Evolutionary conservation across 192 early-diverging fungal genomes (phyloP).

Genomic region (Rhizophlyctis rosea): DNA sequence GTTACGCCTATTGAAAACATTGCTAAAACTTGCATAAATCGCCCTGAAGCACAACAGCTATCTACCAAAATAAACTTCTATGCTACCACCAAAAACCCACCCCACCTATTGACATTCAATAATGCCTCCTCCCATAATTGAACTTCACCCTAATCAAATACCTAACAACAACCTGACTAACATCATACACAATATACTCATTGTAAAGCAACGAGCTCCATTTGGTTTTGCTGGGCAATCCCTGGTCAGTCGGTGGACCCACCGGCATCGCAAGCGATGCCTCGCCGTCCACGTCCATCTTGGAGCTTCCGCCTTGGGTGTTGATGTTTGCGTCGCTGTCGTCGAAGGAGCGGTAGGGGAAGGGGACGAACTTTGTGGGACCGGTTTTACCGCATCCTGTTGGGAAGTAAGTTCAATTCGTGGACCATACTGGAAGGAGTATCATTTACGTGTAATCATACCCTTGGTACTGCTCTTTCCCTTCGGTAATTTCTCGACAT

Average conservation of each 20-base stretch:
- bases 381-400: conserved; percentile 56
- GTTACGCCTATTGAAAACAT: too few species aligned
- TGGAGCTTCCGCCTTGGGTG: too few species aligned
- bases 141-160: conserved; percentile 42
- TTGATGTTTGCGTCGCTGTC: too few species aligned
- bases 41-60: too few species aligned
- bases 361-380: conserved; percentile 28
- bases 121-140: too few species aligned
- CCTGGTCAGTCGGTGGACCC: conserved; percentile 11
- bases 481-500: conserved; percentile 41
- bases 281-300: conserved; percentile 36
- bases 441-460: conserved; percentile 39
- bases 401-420: conserved; percentile 49
- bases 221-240: conserved; percentile 26
- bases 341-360: too few species aligned
- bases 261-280: conserved; percentile 40
- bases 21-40: too few species aligned
- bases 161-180: conserved; percentile 61
- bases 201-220: conserved; percentile 62
- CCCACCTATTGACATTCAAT: too few species aligned
- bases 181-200: conserved; percentile 79
- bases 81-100: too few species aligned
- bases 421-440: conserved; percentile 7
- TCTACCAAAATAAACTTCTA: too few species aligned
- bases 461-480: conserved; percentile 43